Evolutionary conservation across 129 eudicot species (phyloP).

Genomic region (Arctium lappa): DNA sequence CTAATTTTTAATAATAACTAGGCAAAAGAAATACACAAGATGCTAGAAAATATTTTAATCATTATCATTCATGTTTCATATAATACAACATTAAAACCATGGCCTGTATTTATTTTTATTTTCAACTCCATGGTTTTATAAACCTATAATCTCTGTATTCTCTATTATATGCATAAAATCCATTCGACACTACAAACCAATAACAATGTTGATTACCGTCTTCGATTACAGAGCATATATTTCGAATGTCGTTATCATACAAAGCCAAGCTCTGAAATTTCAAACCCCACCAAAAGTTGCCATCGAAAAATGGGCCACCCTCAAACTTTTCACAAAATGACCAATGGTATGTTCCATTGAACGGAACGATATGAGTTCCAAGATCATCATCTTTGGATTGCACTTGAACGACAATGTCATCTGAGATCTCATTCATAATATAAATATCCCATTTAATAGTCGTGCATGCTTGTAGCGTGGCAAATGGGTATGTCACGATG

Average conservation of each 20-base stretch:
- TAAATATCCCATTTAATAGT: too few relatives aligned
- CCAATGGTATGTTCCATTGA: background rate
- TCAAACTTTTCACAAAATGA: conserved; percentile 5
- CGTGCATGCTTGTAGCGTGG: too few relatives aligned
- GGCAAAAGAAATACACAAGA: too few relatives aligned
- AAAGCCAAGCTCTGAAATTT: background rate
- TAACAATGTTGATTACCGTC: background rate
- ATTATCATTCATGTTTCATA: too few relatives aligned
- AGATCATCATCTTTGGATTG: conserved; percentile 22
- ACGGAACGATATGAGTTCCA: conserved; percentile 9
- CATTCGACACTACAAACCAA: conserved; percentile 3
- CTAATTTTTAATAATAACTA: too few relatives aligned
- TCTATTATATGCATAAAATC: conserved; percentile 7
- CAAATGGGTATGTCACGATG: too few relatives aligned
- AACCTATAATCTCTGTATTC: background rate
- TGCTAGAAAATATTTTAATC: too few relatives aligned
- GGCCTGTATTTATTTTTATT: too few relatives aligned
- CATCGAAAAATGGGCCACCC: conserved; percentile 9
- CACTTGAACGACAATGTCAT: background rate
- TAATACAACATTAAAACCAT: too few relatives aligned
- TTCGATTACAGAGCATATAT: background rate
- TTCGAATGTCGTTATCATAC: background rate
- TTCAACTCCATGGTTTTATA: background rate
- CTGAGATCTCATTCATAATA: background rate
- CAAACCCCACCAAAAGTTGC: conserved; percentile 21